Evolutionary conservation across 2,329 filamentous ascomycete genomes (phyloP).

Genomic region (Cercospora sp.): DNA sequence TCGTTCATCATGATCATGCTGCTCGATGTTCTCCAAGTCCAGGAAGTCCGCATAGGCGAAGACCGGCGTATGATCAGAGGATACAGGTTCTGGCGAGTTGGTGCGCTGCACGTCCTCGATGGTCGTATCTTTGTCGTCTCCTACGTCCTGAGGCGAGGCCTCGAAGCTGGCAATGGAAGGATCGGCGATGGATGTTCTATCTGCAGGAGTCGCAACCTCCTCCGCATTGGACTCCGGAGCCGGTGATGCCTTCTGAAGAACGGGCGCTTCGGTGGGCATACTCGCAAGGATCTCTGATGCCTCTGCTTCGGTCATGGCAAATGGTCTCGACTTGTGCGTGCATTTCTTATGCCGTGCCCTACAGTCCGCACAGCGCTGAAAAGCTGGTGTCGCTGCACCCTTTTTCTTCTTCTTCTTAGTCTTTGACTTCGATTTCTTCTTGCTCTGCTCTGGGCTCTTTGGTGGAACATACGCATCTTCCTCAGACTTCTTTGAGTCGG

Average conservation of each 20-base stretch:
- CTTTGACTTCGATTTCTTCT: not conserved
- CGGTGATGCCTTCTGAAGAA: not conserved
- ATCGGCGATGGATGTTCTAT: not conserved
- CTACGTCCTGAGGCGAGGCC: not conserved
- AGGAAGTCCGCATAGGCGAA: not conserved
- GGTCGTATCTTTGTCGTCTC: not conserved
- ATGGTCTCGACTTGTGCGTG: not conserved
- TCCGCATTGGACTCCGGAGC: not conserved
- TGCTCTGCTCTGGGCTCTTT: not conserved
- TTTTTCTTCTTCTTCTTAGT: not conserved
- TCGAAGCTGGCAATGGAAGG: not conserved
- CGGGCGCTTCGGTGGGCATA: not conserved
- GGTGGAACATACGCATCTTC: not conserved
- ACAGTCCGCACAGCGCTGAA: conserved; percentile 4
- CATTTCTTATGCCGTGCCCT: conserved; percentile 7
- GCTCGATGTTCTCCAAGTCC: not conserved
- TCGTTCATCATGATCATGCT: not conserved
- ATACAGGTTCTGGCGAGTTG: not conserved
- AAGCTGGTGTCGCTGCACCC: not conserved
- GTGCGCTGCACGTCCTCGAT: not conserved
- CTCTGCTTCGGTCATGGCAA: not conserved
- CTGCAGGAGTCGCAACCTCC: not conserved
- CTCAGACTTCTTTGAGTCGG: not conserved
- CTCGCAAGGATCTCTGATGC: not conserved
- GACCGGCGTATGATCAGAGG: not conserved